phyloP scores from a whole-genome alignment of 257 asterid genomes.

The Solanum tarapatanum region DNA sequence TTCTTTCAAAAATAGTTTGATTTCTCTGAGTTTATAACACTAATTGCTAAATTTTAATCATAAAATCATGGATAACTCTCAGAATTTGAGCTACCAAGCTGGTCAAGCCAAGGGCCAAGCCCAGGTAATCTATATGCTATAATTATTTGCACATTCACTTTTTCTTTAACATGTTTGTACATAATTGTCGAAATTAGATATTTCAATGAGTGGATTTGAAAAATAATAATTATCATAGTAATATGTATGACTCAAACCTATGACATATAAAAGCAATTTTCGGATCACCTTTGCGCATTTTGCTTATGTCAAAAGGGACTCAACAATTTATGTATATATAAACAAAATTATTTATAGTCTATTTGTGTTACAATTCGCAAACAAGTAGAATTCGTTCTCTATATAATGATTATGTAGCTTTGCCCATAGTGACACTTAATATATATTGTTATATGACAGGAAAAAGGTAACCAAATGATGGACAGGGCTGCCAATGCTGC shows the following conservation, averaged over 20 bases:
- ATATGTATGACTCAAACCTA: neutral
- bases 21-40: neutral
- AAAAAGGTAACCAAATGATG: slow-evolving; percentile 26
- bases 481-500: slow-evolving; percentile 21
- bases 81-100: neutral
- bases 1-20: neutral
- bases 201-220: neutral
- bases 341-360: neutral
- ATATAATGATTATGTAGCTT: neutral
- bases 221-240: neutral
- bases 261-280: neutral
- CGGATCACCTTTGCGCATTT: neutral
- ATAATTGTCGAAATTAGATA: no score
- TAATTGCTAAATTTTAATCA: neutral
- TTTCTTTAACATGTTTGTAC: neutral
- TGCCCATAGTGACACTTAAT: neutral
- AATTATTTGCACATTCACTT: neutral
- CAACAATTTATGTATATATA: neutral
- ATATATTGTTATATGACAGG: slow-evolving; percentile 4
- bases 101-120: neutral
- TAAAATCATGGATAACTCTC: neutral
- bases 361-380: neutral
- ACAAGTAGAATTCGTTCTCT: neutral
- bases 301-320: neutral
- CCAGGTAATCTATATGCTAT: neutral